Base-by-base conservation (phyloP, 2,329 filamentous ascomycete genomes). In the Xylariaceae sp. region DNA sequence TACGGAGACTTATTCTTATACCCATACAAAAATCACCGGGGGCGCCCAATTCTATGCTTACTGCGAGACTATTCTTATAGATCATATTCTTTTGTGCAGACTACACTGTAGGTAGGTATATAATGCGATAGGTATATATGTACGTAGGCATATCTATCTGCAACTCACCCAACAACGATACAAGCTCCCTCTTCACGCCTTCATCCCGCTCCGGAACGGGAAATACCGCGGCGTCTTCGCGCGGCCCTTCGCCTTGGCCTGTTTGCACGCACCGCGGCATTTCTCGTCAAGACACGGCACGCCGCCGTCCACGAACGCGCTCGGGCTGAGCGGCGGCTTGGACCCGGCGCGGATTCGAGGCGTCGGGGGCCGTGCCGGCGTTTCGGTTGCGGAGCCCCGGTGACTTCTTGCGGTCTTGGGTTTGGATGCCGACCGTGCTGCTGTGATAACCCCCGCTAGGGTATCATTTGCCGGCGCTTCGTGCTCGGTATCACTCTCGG, bases 311-410 rank as follows among this genome's bases (percentile, higher is more conserved):
- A 55, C 37, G 29, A 60, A 65, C 2, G 65, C 64, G 19, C 65
- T 67, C 29, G 51, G 49, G 4, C 63, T 65, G 0, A 65, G 59
- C 2, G 64, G 65, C 15, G 65, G 65, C 40, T 56, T 61, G 1
- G 65, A 67, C 3, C 65, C 64, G 1, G n/a, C 16, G 32, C 47
- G 49, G 40, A 65, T 65, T 8, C 64, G 62, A 21, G 62, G 64
- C 15, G 54, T 57, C 1, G 51, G 29, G 5, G 30, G 10, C 8
- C 53, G 57, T 29, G 53, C 47, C 18, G 18, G 18, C 1, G 22
- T 21, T 16, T 19, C 34, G 21, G 41, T 10, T 9, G 12, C 10
- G 8, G 10, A 13, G 5, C 13, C 34, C 21, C 16, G 21, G 15
- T 10, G 18, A 12, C 18, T 19, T 19, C 21, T 36, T 1, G 30